A percentile compares a stretch with the other conserved stretches of the same genome.
Conservation (phyloP, 352 stramenopile genomes). For the Globisporangium yorkense region DNA sequence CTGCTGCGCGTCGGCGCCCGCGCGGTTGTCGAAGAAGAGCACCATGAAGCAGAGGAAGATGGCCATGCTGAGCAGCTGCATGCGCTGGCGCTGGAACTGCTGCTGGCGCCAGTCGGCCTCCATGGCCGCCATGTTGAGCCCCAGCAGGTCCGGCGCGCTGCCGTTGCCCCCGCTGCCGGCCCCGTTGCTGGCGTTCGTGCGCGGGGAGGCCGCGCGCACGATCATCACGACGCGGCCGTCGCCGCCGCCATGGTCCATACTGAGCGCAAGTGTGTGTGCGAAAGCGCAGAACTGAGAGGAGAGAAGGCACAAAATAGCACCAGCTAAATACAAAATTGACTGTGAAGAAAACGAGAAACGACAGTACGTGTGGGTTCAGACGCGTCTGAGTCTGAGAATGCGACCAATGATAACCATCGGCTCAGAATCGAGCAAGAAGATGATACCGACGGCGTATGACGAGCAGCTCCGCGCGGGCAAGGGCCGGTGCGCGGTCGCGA, state of each 20-base stretch:
- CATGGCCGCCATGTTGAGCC: constrained; percentile 56
- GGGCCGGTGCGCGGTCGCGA: constrained; percentile 42
- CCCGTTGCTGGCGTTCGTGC: constrained; percentile 6
- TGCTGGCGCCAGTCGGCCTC: constrained; percentile 79
- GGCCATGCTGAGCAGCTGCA: constrained; percentile 84
- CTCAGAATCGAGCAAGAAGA: neutral
- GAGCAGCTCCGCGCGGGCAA: constrained; percentile 26
- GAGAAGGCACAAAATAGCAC: neutral
- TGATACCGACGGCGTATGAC: neutral
- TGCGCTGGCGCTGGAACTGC: constrained; percentile 84
- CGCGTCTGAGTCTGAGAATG: neutral
- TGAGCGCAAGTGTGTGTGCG: neutral
- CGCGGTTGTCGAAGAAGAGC: constrained; percentile 80
- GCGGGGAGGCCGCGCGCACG: constrained; percentile 60
- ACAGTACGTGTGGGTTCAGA: neutral
- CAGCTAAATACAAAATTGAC: neutral
- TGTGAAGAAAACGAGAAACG: neutral
- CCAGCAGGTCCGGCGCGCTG: constrained; percentile 16
- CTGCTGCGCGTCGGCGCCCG: constrained; percentile 28
- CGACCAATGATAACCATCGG: neutral
- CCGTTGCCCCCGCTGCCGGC: neutral
- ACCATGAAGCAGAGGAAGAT: constrained; percentile 88
- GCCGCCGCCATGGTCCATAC: constrained; percentile 18
- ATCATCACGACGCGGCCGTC: constrained; percentile 76
- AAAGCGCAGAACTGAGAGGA: no score